Percentiles rank a stretch among this genome's conserved stretches.
Evolutionary conservation across 176 grass and related monocot genomes (phyloP).

Genomic region (Stipa capillata): DNA sequence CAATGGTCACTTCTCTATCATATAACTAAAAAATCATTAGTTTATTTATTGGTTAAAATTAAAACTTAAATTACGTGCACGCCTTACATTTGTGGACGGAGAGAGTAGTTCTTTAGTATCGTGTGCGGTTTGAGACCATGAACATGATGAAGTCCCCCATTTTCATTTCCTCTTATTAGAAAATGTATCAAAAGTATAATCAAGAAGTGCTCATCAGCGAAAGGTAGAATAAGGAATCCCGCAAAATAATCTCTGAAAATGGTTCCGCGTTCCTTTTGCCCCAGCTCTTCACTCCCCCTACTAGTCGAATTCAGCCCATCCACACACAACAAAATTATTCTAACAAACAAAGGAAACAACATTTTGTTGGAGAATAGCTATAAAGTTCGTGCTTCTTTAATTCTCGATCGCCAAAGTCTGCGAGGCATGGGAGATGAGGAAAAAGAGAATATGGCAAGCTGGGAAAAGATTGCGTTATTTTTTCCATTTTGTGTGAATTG

Average conservation of each 20-base stretch:
- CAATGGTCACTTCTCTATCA: too few relatives aligned
- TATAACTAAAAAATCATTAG: too few relatives aligned
- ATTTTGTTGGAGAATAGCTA: neutral
- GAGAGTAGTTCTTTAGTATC: too few relatives aligned
- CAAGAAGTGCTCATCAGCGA: neutral
- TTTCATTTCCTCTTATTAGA: neutral
- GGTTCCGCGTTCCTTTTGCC: neutral
- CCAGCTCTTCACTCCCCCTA: neutral
- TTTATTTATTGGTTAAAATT: too few relatives aligned
- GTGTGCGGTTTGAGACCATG: neutral
- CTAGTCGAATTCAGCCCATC: neutral
- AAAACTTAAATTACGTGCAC: too few relatives aligned
- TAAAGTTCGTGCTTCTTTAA: neutral
- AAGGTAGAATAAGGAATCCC: neutral
- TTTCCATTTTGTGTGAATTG: constrained; percentile 20
- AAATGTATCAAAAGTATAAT: neutral
- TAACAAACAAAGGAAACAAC: neutral
- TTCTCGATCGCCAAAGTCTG: constrained; percentile 19
- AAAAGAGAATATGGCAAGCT: neutral
- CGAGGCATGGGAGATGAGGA: neutral
- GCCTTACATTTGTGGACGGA: too few relatives aligned
- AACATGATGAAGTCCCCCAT: neutral
- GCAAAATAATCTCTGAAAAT: neutral
- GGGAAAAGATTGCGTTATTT: neutral
- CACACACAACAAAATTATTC: neutral